Evolutionary conservation across 148 eudicot species (phyloP), one percentile per base, ranked within the genome.

Genomic region (Suaeda aralocaspica): DNA sequence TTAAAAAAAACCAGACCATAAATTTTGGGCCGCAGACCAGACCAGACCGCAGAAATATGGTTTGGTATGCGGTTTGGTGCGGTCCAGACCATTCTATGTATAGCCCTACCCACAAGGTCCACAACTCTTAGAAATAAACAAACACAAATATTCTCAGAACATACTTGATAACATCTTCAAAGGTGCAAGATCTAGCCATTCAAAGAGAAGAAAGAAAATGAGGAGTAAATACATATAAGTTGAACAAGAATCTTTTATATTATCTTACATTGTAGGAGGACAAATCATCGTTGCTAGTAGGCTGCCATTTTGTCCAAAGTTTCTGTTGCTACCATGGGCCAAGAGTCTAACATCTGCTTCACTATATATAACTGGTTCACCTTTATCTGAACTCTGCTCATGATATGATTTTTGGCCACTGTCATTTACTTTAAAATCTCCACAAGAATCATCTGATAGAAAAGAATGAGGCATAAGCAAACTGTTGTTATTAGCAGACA

Each of bases 401-500:
- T 62, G 72, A 70, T 9, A 24, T 59, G 25, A 41, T 36, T 15
- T 33, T 72, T 58, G 62, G 59, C 64, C 72, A 53, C 56, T 63
- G 67, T 22, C 62, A 67, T 50, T 76, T 30, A 56, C 45, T 9
- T 55, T 48, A 24, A 57, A 58, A 34, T 72, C 66, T 28, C 46
- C 78, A 28, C 69, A 74, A 50, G 63, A 66, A 72, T 73, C 71
- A 72, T 76, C 94, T 86, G 81, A 63, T 34, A 28, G 58, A 21
- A 67, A 74, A 83, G 39, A 62, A 49, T 50, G 30, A 14, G 59
- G 50, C 24, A 34, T 30, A 25, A 2, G 29, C 7, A 22, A 66
- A 18, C 7, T 24, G 30, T 65, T 65, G 2, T 6, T 42, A 42
- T 9, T 16, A 21, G 25, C 42, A 19, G 29, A 24, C 33, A 33